A percentile compares a stretch with the other conserved stretches of the same genome.
Evolutionary conservation across 805 yeast genomes (phyloP).

Genomic region (Sugiyamaella lignohabitans): DNA sequence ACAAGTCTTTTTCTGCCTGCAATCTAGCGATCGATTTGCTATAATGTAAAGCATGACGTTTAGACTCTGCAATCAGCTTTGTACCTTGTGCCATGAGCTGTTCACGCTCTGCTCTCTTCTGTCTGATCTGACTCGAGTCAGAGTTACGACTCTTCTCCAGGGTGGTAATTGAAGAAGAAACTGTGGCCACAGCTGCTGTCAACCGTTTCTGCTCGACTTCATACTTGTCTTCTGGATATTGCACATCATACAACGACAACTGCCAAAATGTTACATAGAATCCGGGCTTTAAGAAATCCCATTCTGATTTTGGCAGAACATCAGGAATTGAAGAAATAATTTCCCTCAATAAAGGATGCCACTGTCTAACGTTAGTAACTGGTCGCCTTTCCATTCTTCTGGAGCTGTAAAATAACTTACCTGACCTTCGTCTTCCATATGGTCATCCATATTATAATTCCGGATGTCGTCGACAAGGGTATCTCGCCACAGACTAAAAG

Average conservation of each 20-base stretch:
- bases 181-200: constrained; percentile 59
- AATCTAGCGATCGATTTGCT: constrained; percentile 31
- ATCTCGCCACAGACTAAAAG: constrained; percentile 70
- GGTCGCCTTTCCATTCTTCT: too few relatives aligned
- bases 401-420: too few relatives aligned
- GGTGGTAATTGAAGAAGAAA: constrained; percentile 60
- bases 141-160: constrained; percentile 58
- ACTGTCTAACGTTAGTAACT: too few relatives aligned
- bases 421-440: constrained; percentile 34
- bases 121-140: constrained; percentile 1
- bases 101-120: constrained; percentile 7
- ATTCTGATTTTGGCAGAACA: constrained; percentile 24
- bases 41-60: constrained; percentile 40
- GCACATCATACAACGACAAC: constrained; percentile 63
- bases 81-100: constrained; percentile 6
- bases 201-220: constrained; percentile 35
- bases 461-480: constrained; percentile 30
- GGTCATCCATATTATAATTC: constrained; percentile 23
- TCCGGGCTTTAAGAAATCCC: constrained; percentile 28
- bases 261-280: constrained; percentile 68
- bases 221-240: constrained; percentile 47
- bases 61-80: constrained; percentile 32
- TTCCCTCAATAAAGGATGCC: constrained; percentile 35
- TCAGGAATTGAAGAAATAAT: constrained; percentile 27
- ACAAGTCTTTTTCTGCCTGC: constrained; percentile 22